Base-by-base conservation (phyloP, 2,329 filamentous ascomycete genomes). In the Phyllosticta paracitricarpa region DNA sequence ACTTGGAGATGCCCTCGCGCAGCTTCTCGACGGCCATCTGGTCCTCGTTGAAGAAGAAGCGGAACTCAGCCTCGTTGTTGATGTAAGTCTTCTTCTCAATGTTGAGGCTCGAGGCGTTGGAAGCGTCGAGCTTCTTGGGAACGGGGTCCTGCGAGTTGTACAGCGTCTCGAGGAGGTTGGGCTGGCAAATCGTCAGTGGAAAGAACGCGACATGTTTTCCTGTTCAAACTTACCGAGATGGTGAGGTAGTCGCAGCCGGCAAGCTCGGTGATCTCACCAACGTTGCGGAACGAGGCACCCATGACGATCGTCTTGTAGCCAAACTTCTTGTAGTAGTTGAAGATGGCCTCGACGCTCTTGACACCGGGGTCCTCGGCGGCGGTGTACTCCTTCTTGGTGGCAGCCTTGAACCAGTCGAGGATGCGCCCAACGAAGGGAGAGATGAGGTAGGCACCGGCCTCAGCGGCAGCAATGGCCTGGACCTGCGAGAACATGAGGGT, bases 311-410 rank as follows among this genome's bases (percentile, higher is more conserved):
- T 99, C 72, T 96, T 96, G 88, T 99, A 97, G 77, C 89, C 91
- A 78, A 82, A 90, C 85, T 97, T 97, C 90, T 99, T 99, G 89
- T 99, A 99, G 89, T 99, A 99, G 86, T 99, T 94, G 87, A 88
- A 99, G 82, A 99, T 99, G 78, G 72, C 75, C 84, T 93, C 84
- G 74, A 99, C 94, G 68, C 89, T 93, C 81, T 90, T 84, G 78
- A 99, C 94, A 82, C 94, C 94, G 62, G 94, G 94, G 82, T 99
- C 94, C 77, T 96, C 89, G 78, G 89, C 81, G 77, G 91, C 84
- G 75, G 82, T 73, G 86, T 92, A 99, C 68, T 94, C 89, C 85
- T 95, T 92, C 87, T 96, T 96, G 77, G 86, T 89, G 70, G 86
- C 81, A 63, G 90, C 90, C 90, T 99, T 99, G 89, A 88, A 97